phyloP scores from a whole-genome alignment of 768 basidiomycete genomes.

The Lyophyllum shimeji region DNA sequence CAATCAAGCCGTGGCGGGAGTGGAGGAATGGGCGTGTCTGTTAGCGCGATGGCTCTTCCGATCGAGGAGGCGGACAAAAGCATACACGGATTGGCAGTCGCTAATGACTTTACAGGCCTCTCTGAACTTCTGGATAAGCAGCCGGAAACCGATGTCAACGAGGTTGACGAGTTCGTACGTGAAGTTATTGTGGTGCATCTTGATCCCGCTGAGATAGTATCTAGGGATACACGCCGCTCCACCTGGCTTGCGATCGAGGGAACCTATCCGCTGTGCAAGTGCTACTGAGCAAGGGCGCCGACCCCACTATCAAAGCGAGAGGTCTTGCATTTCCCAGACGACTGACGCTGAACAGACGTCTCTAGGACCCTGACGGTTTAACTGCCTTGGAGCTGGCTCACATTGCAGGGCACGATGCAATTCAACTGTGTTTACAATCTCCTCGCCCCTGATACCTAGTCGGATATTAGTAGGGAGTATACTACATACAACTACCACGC shows the following conservation, averaged over 20 bases:
- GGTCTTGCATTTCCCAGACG: not conserved
- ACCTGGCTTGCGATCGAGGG: constrained; percentile 86
- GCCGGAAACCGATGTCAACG: constrained; percentile 52
- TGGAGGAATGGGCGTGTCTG: constrained; percentile 56
- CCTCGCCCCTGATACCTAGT: not conserved
- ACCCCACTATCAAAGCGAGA: constrained; percentile 55
- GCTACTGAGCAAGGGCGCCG: constrained; percentile 65
- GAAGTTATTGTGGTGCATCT: not conserved
- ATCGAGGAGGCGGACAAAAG: constrained; percentile 34
- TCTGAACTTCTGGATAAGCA: constrained; percentile 40
- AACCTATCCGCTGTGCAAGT: constrained; percentile 52
- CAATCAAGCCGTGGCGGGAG: constrained; percentile 26
- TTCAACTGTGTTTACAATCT: constrained; percentile 36
- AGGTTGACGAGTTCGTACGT: constrained; percentile 73
- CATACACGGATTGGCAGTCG: constrained; percentile 64
- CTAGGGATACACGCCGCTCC: constrained; percentile 87
- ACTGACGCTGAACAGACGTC: constrained; percentile 2
- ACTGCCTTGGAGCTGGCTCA: constrained; percentile 60
- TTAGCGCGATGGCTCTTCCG: constrained; percentile 57
- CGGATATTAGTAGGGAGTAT: not conserved
- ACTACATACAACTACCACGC: not conserved
- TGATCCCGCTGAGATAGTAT: constrained; percentile 5
- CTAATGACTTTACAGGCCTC: constrained; percentile 49
- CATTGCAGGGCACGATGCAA: constrained; percentile 54
- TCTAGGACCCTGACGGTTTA: constrained; percentile 67